Evolutionary conservation across 768 basidiomycete species (phyloP), one percentile per base, ranked within the genome.

Genomic region (Macrolepiota albuminosa): DNA sequence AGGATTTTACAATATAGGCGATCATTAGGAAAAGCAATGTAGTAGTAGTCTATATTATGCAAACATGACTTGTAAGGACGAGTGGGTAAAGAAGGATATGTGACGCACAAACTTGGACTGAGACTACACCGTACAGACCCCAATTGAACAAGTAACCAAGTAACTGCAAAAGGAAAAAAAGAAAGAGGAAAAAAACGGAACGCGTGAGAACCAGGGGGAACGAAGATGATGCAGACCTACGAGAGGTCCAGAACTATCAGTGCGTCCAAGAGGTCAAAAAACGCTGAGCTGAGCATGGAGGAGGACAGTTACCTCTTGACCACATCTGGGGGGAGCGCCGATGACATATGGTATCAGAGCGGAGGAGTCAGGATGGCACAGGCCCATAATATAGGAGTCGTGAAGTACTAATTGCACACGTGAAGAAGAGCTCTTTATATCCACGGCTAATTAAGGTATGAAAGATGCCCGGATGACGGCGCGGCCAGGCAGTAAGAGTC

Each of bases 1-100:
- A 72, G 61, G 31, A 56, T 57, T 63, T 71, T 73, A 33, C 63
- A 68, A 37, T 61, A 51, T 18, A 56, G 31, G 14, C 58, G 55
- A 47, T 74, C 73, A 0, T 68, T 66, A 0, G 73, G 69, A 48
- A 74, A 74, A 8, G 71, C 68, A 14, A 73, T 68, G 48, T 71
- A 70, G 48, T 73, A 75, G 31, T 70, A 66, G 55, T 72, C 73
- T 73, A 40, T 46, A 52, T 16, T 39, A 37, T 10, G 8, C 6
- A 5, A 45, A n/a, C 39, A 53, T 8, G 24, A 43, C 39, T 31
- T 8, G 13, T 13, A 43, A 45, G 24, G 31, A 37, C 42, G 26
- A 24, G 40, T 21, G 16, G 14, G 33, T 0, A 8, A 24, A 36
- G 6, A 18, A 51, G 36, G 14, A 21, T 48, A 36, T 18, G 24